Evolutionary conservation across 1,284 basidiomycete species (phyloP), one percentile per base, ranked within the genome.

Genomic region (Coniophora puteana): DNA sequence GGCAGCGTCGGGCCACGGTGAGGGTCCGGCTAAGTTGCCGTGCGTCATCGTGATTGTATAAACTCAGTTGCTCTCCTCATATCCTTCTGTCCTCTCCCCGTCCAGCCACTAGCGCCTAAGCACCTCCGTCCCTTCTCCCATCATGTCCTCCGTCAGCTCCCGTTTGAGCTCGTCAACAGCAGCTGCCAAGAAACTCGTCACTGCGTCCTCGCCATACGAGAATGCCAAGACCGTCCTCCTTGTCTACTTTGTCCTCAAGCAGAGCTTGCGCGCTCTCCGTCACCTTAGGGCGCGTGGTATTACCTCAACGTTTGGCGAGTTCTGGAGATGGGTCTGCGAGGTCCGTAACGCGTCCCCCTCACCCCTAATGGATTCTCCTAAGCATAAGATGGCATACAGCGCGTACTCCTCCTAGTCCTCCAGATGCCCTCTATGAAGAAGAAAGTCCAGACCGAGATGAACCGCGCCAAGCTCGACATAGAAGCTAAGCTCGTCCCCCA

Each of bases 211-310:
- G 1, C 51, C 57, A 12, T 60, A 61, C 13, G 77, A 85, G 32
- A 65, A 68, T 20, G 61, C 74, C 44, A 88, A 88, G 59, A 79
- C 78, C 3, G 42, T 67, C 6, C 51, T 89, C 3, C 78, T 88
- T 45, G 55, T 79, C 32, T 89, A 88, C 59, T 62, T 89, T 41
- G 26, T 86, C 18, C 51, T 73, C 13, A 71, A 65, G 4, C 71
- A 78, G 14, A 55, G 63, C 8, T 44, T 80, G 35, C 81, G 77
- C 50, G 59, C 66, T 2, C 71, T 77, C 32, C 71, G 89, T 22
- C 89, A 93, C 62, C 51, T 93, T n/a, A 72, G 79, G 16, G 91
- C 89, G 0, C 71, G 86, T 40, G 90, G 90, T 0, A 41, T 88
- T 38, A 38, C 62, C 1, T 58, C 67, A 8, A 75, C 75, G 12